A percentile compares a stretch with the other conserved stretches of the same genome.
Conservation (phyloP, 2,329 filamentous ascomycete species). For the Colletotrichum shisoi region DNA sequence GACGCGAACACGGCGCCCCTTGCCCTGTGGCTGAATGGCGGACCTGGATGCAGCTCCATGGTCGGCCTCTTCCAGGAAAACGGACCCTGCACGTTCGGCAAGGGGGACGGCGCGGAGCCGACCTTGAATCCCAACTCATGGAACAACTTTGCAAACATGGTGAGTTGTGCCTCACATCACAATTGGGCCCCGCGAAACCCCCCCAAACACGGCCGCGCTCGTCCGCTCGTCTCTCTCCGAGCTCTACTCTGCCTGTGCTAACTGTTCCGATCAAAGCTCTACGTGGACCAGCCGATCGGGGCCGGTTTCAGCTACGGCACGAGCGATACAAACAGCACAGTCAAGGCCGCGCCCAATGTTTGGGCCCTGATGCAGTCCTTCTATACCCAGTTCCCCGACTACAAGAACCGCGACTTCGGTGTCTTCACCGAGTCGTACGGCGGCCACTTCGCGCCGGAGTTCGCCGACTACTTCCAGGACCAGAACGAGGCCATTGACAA, state of each 20-base stretch:
- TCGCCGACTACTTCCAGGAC: conserved; percentile 62
- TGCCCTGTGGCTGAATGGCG: conserved; percentile 52
- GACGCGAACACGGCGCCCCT: conserved; percentile 47
- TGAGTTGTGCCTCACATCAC: conserved; percentile 2
- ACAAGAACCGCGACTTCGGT: conserved; percentile 65
- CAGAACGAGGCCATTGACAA: conserved; percentile 62
- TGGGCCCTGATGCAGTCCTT: conserved; percentile 68
- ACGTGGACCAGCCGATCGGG: conserved; percentile 42
- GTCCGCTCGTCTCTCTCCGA: conserved; percentile 50
- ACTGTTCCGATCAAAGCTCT: conserved; percentile 33
- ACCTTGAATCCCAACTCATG: conserved; percentile 55
- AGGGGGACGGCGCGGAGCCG: conserved; percentile 47
- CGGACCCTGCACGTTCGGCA: conserved; percentile 55
- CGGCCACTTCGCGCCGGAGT: conserved; percentile 66
- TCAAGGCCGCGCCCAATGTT: conserved; percentile 58
- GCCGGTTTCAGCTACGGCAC: conserved; percentile 47
- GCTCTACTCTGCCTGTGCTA: conserved; percentile 18
- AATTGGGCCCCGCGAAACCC: neutral
- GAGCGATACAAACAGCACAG: conserved; percentile 51
- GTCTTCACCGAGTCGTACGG: conserved; percentile 65
- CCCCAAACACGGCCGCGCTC: conserved; percentile 13
- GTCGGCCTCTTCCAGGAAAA: conserved; percentile 54
- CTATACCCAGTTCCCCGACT: conserved; percentile 69
- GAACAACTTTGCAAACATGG: conserved; percentile 55
- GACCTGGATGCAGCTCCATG: conserved; percentile 53